A percentile compares a stretch with the other conserved stretches of the same genome.
These are phyloP conservation scores for Simplicillium sp. DNA, from an alignment of 2,329 filamentous ascomycete genomes.

Conservation along the genomic window DNA sequence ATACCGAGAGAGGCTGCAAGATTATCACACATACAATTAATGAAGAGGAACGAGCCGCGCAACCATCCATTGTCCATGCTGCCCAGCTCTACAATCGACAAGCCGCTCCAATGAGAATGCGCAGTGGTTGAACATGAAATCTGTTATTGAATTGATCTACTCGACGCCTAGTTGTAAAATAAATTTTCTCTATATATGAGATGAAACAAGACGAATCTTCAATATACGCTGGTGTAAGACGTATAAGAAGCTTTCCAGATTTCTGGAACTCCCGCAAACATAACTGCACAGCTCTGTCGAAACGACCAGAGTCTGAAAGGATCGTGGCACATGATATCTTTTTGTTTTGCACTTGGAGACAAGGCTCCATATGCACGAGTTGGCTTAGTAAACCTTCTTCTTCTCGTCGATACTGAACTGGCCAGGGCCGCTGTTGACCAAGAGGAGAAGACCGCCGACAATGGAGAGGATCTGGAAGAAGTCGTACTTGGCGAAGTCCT, in stretches of 20 bases:
- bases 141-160: slow-evolving; percentile 4
- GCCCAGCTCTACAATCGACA: too few relatives aligned
- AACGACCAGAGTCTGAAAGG: not conserved
- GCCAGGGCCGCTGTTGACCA: slow-evolving; percentile 97
- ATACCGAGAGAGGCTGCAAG: too few relatives aligned
- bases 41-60: too few relatives aligned
- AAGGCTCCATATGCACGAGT: too few relatives aligned
- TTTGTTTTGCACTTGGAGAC: not conserved
- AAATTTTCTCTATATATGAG: slow-evolving; percentile 7
- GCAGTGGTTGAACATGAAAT: slow-evolving; percentile 1
- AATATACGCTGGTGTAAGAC: not conserved
- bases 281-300: not conserved
- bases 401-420: slow-evolving; percentile 99
- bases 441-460: slow-evolving; percentile 86
- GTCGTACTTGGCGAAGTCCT: slow-evolving; percentile 99
- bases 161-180: slow-evolving; percentile 4
- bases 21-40: too few relatives aligned
- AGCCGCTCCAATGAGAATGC: too few relatives aligned
- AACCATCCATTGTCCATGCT: too few relatives aligned
- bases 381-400: slow-evolving; percentile 92
- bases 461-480: slow-evolving; percentile 99
- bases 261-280: not conserved
- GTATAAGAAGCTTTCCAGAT: not conserved
- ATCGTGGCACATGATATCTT: slow-evolving; percentile 1
- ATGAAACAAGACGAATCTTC: slow-evolving; percentile 1